Base-by-base conservation (phyloP, 2,329 filamentous ascomycete species). In the Monilinia fructigena region DNA sequence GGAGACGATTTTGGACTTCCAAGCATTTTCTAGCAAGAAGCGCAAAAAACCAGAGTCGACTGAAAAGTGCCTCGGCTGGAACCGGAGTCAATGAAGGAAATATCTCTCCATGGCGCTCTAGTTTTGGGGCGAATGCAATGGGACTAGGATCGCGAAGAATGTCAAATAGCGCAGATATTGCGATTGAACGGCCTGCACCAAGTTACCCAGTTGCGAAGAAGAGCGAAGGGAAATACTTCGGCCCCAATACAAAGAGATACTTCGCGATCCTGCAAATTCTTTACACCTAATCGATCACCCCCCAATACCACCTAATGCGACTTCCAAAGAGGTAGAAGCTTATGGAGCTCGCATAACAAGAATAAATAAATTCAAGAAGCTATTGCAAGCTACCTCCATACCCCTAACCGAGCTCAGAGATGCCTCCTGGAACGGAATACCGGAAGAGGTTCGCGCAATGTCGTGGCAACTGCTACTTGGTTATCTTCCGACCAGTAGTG, bases 301-400 rank as follows among this genome's bases (percentile, higher is more conserved):
- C 7, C 81, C 91, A 0, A 82, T 91, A 55, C 87, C 92, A 14
- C 79, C 84, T 35, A 89, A 90, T 75, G 92, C 93, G 2, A 85
- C 88, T 0, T 84, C 89, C 1, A 98, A 96, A 76, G 92, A 97
- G 75, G 82, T 89, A 23, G 94, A 98, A 75, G 89, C 89, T 16
- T 89, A 96, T 75, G 93, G 91, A 66, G 90, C 93, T 55, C 88
- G 92, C 68, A 95, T 97, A 73, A 90, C 91, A 8, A 89, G 95
- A 69, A 99, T 99, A 77, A 97, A 99, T 80, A 98, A 98, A 76
- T 99, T 99, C 81, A 99, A 99, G 79, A 90, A 90, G 73, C 91
- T 99, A 63, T 82, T 99, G 8, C 95, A 99, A 79, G 87, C 94
- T 28, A 97, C 92, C 52, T 93, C 91, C 1, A 95, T 99, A 73